Evolutionary conservation across 169 alveolate species (phyloP).

Genomic region (Eimeria sp.): DNA sequence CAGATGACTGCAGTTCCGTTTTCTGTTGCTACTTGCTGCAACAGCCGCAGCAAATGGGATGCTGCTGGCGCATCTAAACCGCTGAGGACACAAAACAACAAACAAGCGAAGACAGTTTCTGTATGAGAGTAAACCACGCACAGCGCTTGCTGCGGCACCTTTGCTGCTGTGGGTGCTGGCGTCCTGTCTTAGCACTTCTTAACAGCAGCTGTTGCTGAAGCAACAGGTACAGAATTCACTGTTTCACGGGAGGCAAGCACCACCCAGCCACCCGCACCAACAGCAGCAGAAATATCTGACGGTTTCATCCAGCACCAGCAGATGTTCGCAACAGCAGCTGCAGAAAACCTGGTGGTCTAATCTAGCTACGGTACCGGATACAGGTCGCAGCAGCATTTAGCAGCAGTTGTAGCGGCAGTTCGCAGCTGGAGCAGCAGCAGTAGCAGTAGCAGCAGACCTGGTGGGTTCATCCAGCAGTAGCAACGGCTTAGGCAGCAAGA

Average conservation of each 20-base stretch:
- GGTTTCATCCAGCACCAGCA: background rate
- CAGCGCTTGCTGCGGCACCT: too few relatives aligned
- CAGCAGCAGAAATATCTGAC: background rate
- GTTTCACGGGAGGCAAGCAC: background rate
- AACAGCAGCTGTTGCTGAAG: too few relatives aligned
- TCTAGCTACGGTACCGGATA: background rate
- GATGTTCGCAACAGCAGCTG: background rate
- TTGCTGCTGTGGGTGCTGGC: too few relatives aligned
- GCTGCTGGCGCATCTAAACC: slow-evolving; percentile 94
- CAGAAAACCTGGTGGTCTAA: background rate
- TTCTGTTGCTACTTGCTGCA: slow-evolving; percentile 81
- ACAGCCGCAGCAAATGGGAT: slow-evolving; percentile 84
- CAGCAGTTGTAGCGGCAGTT: background rate
- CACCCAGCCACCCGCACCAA: background rate
- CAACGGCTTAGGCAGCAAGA: slow-evolving; percentile 91
- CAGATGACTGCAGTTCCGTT: slow-evolving; percentile 87
- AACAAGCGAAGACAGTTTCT: background rate
- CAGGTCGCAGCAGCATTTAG: background rate
- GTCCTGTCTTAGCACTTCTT: too few relatives aligned
- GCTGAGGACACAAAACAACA: slow-evolving; percentile 41
- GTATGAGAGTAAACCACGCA: too few relatives aligned
- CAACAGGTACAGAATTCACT: background rate
- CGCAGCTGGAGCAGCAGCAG: background rate
- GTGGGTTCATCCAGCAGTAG: slow-evolving; percentile 95
- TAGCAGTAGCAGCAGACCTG: background rate